Base-by-base conservation (phyloP, 2,329 filamentous ascomycete genomes). In the Botrytis porri region DNA sequence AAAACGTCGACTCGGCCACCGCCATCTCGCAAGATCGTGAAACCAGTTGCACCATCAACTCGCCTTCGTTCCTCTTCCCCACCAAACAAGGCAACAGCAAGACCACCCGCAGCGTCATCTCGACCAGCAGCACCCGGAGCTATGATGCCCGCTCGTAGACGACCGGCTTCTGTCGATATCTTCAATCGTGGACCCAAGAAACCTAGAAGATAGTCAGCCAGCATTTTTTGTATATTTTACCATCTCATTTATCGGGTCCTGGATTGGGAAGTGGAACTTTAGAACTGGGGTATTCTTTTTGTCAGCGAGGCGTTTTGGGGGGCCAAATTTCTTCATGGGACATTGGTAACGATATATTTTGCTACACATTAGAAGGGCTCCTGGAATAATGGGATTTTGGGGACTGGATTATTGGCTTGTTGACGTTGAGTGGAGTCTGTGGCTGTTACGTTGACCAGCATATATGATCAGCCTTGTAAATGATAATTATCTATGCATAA, bases 101-200 rank as follows among this genome's bases (percentile, higher is more conserved):
- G 35, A 39, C 10, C 29, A 43, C 62, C 9, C 41, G 29, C 43
- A 54, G 10, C 35, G 32, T 43, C 73, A 61, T 41, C 59, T 59
- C 35, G 39, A 51, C 14, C 41, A 54, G 61, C 64, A 12, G 51
- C 62, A 45, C 62, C 54, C 51, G 60, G 60, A 45, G 43, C 41
- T 8, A 64, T 57, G 73, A 73, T 73, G 32, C 59, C 65, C 7
- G 41, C 59, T 62, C 65, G 65, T 18, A 73, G 45, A 72, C 29
- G 62, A 22, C 70, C 70, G 3, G 16, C 72, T 14, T 7, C 61
- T 12, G 48, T 70, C 18, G 69, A 72, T 35, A 25, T 66, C 16
- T 75, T 74, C 65, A 74, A 74, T n/a, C 70, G 73, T 65, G 69
- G 45, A 35, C 48, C 69, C 7, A 73, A 75, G 70, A 72, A 51